Base-by-base conservation (phyloP, 768 basidiomycete genomes). In the Leccinum boreale region DNA sequence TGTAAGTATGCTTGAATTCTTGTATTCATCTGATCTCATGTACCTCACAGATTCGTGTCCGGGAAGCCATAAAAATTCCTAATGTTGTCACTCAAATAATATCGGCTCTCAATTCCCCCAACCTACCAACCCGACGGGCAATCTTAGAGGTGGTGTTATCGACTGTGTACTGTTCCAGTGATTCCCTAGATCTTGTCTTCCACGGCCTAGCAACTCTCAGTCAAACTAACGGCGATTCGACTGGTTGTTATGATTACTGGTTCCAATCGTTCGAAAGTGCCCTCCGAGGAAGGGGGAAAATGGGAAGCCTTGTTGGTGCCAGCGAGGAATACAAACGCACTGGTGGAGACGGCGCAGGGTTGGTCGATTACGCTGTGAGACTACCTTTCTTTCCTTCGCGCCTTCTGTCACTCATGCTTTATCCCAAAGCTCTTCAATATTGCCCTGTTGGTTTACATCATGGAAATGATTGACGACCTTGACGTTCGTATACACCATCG, bases 291-390 rank as follows among this genome's bases (percentile, higher is more conserved):
- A 78, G 94, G 56, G 96, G 96, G 1, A 89, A 87, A 70, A 94
- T 98, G 92, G 96, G 96, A 1, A 97, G 91, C 69, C 73, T 91
- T 42, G 96, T 99, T 8, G 97, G 97, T 0, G 93, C 94, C 23
- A 96, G 94, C 64, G 92, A 95, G 14, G 94, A 98, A 63, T 83
- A 95, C 55, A 82, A 81, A 71, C 85, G 83, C 57, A 76, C 80
- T 58, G 83, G 82, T 48, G 85, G 87, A 42, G 70, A 84, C 19
- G 87, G 90, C 58, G 83, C 78, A 44, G 82, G 83, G 46, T 70
- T 95, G 59, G 88, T 87, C 59, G 94, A 96, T 52, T 96, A 95
- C 64, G 89, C 91, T 69, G 94, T 95, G 65, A 64, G 88, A 77
- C 54, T 53, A 35, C 48, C 26, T 55, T 56, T 17, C 48, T 55